Evolutionary conservation across 192 early-diverging fungal genomes (phyloP), one percentile per base, ranked within the genome.

Genomic region (Gigaspora rosea): DNA sequence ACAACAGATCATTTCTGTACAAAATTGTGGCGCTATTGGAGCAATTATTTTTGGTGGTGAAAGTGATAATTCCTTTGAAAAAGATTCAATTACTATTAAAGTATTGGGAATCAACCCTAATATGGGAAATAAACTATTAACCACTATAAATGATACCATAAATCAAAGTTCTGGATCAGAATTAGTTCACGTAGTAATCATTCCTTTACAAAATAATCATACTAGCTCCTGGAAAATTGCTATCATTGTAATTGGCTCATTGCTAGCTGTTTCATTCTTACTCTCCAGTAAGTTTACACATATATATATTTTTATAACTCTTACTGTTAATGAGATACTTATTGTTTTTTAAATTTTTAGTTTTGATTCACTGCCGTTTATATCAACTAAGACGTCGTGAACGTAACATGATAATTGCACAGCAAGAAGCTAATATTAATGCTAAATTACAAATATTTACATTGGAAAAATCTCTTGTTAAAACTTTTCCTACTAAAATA

Each of bases 301-400:
- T 47, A 41, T 52, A 4, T 57, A n/a, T 8, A 27, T 27, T 27
- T 36, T 72, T 16, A 18, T 13, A 6, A 18, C 20, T 20, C 20
- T 56, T 32, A 54, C n/a, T 11, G 2, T 41, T 41, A 41, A 72
- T 20, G 16, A 72, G 18, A 33, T 11, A n/a, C 56, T 18, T 36
- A 41, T 4, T 32, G 15, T 27, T 63, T 66, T 66, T n/a, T 65
- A 12, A 16, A 35, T 41, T 20, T 27, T 57, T 64, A 75, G 73
- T 75, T 13, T 49, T 54, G 27, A 75, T 75, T 51, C 73, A 75
- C 58, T 75, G 47, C 15, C 73, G 73, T 48, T 50, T 75, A 49
- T 75, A 75, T 41, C 73, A 75, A 75, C 73, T 75, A 22, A 46
- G 73, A 50, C 73, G 48, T 18, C 61, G 61, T 33, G 73, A 75